phyloP scores from a whole-genome alignment of 164 flowering plant genomes.

The Chloranthus sessilifolius region DNA sequence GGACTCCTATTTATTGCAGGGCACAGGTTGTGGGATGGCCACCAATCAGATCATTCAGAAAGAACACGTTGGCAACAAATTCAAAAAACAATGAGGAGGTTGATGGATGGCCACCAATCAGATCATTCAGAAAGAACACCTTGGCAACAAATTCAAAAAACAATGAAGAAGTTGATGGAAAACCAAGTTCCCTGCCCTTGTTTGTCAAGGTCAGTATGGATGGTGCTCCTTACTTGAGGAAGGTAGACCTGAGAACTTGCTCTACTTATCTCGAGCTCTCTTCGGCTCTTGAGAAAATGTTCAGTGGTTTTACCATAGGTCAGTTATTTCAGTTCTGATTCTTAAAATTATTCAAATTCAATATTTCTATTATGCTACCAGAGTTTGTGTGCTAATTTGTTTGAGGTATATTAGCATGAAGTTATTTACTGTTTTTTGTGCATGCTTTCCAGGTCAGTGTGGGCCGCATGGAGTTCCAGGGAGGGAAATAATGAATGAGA shows the following conservation, averaged over 20 bases:
- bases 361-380: not conserved
- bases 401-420: constrained; percentile 8
- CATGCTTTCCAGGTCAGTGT: constrained; percentile 64
- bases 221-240: constrained; percentile 96
- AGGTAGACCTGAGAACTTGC: constrained; percentile 80
- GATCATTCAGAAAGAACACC: constrained; percentile 79
- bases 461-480: constrained; percentile 67
- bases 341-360: not conserved
- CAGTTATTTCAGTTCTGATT: constrained; percentile 17
- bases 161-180: constrained; percentile 86
- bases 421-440: constrained; percentile 20
- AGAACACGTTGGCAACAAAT: constrained; percentile 66
- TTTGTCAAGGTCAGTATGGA: constrained; percentile 98
- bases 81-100: constrained; percentile 83
- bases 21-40: constrained; percentile 99
- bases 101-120: constrained; percentile 96
- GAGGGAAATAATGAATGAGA: constrained; percentile 63
- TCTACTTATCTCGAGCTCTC: constrained; percentile 66
- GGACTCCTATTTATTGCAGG: constrained; percentile 37
- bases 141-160: constrained; percentile 71
- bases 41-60: constrained; percentile 82
- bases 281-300: constrained; percentile 90
- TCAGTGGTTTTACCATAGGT: constrained; percentile 89
- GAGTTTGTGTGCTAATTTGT: not conserved
- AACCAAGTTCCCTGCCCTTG: constrained; percentile 64